Base-by-base conservation (phyloP, 169 alveolate species). In the Plasmodium gonderi region DNA sequence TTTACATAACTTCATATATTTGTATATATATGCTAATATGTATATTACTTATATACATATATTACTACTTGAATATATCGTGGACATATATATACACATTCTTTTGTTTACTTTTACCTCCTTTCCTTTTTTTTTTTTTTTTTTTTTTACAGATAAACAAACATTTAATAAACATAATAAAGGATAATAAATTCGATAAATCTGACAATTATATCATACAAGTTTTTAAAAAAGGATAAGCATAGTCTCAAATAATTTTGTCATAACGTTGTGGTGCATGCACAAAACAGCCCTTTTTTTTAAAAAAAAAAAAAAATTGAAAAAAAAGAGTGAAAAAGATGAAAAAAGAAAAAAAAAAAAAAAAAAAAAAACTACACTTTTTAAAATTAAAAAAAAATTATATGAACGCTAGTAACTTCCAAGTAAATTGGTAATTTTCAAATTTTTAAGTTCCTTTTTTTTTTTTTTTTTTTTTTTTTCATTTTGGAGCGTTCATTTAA, bases 171-270 rank as follows among this genome's bases (percentile, higher is more conserved):
- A 77, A 40, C 23, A 87, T 76, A 38, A 64, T 87, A 75, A 76
- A 87, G 79, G 79, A 87, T 77, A 87, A 87, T 49, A 87, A 87
- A 75, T 60, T 76, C 64, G 12, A 36, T 23, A 87, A 87, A 4
- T 77, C 80, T 54, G 93, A 87, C 31, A 87, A 87, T 87, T 87
- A 76, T 67, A 77, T 87, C 68, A 87, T 87, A 54, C 93, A 87
- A 77, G 93, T 87, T 76, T 87, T 87, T 87, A 75, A 87, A 68
- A n/a, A 87, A 60, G 33, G 72, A 38, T 31, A 87, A 68, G 44
- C 20, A 87, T 72, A 54, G 64, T 51, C 42, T 31, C 82, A 69
- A 45, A 45, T 47, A 47, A 31, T 17, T 29, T 64, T 47, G 60
- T 38, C 36, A 26, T 38, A 49, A 51, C 40, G 38, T 33, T 69